Percentiles rank a stretch among this genome's conserved stretches.
Conservation (phyloP, 306 rosid genomes). For the Quercus dentata region DNA sequence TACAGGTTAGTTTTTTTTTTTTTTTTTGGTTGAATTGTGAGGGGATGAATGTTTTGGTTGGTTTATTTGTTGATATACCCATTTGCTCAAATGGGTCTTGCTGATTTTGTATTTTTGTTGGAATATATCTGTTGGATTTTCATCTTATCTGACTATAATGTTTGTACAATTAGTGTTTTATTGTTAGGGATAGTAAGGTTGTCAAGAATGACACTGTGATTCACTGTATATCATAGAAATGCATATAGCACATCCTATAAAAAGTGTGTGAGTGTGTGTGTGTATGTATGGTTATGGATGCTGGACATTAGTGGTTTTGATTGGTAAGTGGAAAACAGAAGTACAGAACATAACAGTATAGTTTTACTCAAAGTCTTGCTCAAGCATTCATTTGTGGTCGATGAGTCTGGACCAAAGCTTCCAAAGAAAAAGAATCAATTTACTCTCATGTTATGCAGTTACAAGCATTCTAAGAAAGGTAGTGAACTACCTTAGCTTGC, state of each 20-base stretch:
- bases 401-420: not conserved
- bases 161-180: not conserved
- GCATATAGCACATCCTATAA: not conserved
- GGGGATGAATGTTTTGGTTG: not conserved
- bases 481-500: not conserved
- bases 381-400: not conserved
- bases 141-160: not conserved
- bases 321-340: not conserved
- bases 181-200: not conserved
- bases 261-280: not conserved
- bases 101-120: not conserved
- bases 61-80: not conserved
- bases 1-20: conserved; percentile 58
- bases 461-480: not conserved
- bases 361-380: not conserved
- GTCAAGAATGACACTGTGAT: not conserved
- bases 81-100: not conserved
- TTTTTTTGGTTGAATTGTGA: not conserved
- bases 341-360: not conserved
- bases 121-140: not conserved
- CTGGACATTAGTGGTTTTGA: not conserved
- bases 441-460: not conserved
- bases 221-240: not conserved
- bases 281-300: not conserved
- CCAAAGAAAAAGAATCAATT: not conserved